Percentiles rank a stretch among this genome's conserved stretches.
These are phyloP conservation scores for Candida suzukii DNA, from an alignment of 805 yeast genomes.

Conservation along the genomic window DNA sequence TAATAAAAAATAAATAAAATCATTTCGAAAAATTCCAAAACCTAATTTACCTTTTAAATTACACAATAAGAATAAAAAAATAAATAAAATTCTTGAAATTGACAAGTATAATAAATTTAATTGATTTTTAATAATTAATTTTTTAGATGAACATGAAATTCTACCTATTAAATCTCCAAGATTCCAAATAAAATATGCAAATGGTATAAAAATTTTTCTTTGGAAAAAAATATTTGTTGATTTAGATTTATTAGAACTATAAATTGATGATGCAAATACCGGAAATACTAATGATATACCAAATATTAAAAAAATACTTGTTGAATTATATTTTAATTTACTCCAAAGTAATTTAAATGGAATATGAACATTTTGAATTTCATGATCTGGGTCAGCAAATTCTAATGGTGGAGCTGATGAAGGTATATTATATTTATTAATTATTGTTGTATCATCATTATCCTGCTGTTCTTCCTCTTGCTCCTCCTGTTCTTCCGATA, in stretches of 20 bases:
- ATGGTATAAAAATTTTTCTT: conserved; percentile 53
- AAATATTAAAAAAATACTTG: conserved; percentile 69
- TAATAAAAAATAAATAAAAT: conserved; percentile 55
- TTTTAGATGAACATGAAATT: conserved; percentile 46
- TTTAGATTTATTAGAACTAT: conserved; percentile 35
- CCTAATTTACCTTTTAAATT: conserved; percentile 39
- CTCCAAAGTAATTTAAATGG: conserved; percentile 55
- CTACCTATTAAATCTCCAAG: conserved; percentile 82
- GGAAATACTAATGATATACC: conserved; percentile 76
- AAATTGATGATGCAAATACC: conserved; percentile 73
- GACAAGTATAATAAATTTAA: conserved; percentile 46
- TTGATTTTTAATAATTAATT: conserved; percentile 36
- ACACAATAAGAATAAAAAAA: conserved; percentile 70
- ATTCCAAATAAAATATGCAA: conserved; percentile 83
- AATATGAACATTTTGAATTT: conserved; percentile 27
- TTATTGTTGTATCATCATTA: neutral
- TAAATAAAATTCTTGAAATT: conserved; percentile 43
- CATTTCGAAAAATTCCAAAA: conserved; percentile 38
- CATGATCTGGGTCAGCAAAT: neutral
- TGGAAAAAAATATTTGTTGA: conserved; percentile 31
- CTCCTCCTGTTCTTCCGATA: too few species aligned
- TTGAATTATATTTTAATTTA: conserved; percentile 56
- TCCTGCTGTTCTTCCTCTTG: too few species aligned
- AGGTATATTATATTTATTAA: too few species aligned
- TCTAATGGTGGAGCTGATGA: too few species aligned